Base-by-base conservation (phyloP, 2,329 filamentous ascomycete species). In the Talaromyces amestolkiae region DNA sequence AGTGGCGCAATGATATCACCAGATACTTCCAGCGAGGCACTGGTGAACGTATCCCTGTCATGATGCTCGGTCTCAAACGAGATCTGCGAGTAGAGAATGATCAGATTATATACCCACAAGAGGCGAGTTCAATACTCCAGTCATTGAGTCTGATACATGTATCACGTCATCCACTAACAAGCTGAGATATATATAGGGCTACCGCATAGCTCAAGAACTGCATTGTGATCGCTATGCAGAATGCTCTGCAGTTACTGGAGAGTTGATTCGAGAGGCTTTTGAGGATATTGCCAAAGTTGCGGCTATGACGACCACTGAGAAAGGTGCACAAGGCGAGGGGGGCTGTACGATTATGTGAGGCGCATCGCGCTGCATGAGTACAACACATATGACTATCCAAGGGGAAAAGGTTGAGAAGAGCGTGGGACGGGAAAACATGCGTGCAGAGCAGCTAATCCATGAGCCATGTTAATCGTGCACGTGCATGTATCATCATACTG, bases 151-250 rank as follows among this genome's bases (percentile, higher is more conserved):
- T 54, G 2, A 49, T 31, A 31, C 27, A 31, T 31, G 27, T 7
- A 31, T 17, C 35, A 13, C 11, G n/a, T 31, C 27, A 17, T 54
- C 2, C 3, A 56, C 35, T 51, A 19, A 61, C 24, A 27, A 22
- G 19, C 45, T 9, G 45, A 22, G 13, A 31, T 37, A 27, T 61
- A 43, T 68, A 72, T 70, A 80, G 82, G 85, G 68, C 76, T 86
- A 83, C 78, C 83, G 71, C 74, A 86, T 85, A 7, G 86, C 86
- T 17, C 85, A 87, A 69, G 83, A 86, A 69, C 83, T 88, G 76
- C 78, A 85, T 27, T 86, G 83, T 72, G 86, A 89, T 77, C 78
- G 81, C 41, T 89, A 89, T 74, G 86, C 85, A 3, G 86, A 89
- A 71, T 89, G 86, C 69, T 87, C 85, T 67, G 86, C 86, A 47